Evolutionary conservation across 805 yeast species (phyloP).

Genomic region (Wickerhamiella galacta): DNA sequence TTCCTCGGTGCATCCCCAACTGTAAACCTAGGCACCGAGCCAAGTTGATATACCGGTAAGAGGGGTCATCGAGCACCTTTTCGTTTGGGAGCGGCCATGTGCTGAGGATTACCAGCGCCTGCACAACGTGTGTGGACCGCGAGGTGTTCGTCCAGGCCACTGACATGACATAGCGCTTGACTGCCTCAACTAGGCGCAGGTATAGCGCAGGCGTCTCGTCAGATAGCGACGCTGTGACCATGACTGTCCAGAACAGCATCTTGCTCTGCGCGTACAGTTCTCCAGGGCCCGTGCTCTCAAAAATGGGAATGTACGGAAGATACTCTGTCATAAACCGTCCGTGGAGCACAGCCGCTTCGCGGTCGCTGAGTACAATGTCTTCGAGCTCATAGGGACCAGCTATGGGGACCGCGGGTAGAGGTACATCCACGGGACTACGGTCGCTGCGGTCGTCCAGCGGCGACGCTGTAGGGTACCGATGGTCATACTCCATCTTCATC

Average conservation of each 20-base stretch:
- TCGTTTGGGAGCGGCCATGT: slow-evolving; percentile 90
- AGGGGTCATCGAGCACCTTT: slow-evolving; percentile 80
- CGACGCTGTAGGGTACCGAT: too few species aligned
- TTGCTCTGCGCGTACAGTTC: slow-evolving; percentile 74
- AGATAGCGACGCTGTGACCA: slow-evolving; percentile 67
- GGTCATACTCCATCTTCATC: neutral
- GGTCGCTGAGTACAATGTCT: slow-evolving; percentile 47
- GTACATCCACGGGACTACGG: neutral
- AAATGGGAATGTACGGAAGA: slow-evolving; percentile 64
- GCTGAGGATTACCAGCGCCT: slow-evolving; percentile 67
- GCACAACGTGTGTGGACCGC: slow-evolving; percentile 83
- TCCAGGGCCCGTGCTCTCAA: slow-evolving; percentile 50
- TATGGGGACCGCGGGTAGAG: slow-evolving; percentile 6
- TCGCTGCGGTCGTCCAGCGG: neutral
- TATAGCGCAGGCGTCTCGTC: slow-evolving; percentile 79
- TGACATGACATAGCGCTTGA: slow-evolving; percentile 75
- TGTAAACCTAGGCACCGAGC: slow-evolving; percentile 76
- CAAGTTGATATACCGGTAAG: slow-evolving; percentile 73
- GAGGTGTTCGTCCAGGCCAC: slow-evolving; percentile 91
- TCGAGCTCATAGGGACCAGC: slow-evolving; percentile 32
- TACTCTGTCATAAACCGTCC: slow-evolving; percentile 46
- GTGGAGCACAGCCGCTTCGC: slow-evolving; percentile 59
- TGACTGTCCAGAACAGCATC: slow-evolving; percentile 77
- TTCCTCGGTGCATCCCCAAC: slow-evolving; percentile 80
- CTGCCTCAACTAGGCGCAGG: slow-evolving; percentile 53